Base-by-base conservation (phyloP, 2,329 filamentous ascomycete genomes). In the Paracamarosporium sp. region DNA sequence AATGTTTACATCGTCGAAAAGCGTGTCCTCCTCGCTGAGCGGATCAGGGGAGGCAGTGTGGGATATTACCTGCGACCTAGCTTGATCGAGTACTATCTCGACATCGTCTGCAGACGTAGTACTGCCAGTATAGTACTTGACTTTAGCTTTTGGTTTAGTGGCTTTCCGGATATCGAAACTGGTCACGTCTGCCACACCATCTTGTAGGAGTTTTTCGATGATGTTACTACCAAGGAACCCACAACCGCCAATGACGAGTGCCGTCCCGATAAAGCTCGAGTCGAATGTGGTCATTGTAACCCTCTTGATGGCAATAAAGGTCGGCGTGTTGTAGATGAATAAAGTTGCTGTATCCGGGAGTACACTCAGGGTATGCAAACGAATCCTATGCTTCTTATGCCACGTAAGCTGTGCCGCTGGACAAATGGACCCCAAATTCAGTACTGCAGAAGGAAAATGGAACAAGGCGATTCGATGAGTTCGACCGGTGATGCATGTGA, bases 201-300 rank as follows among this genome's bases (percentile, higher is more conserved):
- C 63, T 31, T 74, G 67, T 25, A 72, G 63, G 15, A 81, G 69
- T 43, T 79, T 69, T 27, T 74, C 69, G 35, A 81, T 79, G 54
- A 83, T 79, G 63, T 81, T 78, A 48, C 78, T 69, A 30, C 80
- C 81, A 5, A 83, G 72, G 61, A 82, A 81, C 13, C 81, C 80
- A 48, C 78, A 77, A 44, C 80, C 80, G 45, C 80, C 80, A 15
- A 79, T 77, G n/a, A 82, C 75, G 13, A 81, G 69, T 56, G 78
- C 47, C 25, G 46, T 38, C 5, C 47, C 40, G n/a, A n/a, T n/a
- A n/a, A n/a, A n/a, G n/a, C n/a, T n/a, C n/a, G n/a, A n/a, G n/a
- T n/a, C n/a, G n/a, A n/a, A n/a, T n/a, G n/a, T n/a, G n/a, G n/a
- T n/a, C n/a, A n/a, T n/a, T n/a, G n/a, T n/a, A n/a, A n/a, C n/a